Conservation (phyloP, 2,329 filamentous ascomycete species). For the Herpotrichia juniperi region DNA sequence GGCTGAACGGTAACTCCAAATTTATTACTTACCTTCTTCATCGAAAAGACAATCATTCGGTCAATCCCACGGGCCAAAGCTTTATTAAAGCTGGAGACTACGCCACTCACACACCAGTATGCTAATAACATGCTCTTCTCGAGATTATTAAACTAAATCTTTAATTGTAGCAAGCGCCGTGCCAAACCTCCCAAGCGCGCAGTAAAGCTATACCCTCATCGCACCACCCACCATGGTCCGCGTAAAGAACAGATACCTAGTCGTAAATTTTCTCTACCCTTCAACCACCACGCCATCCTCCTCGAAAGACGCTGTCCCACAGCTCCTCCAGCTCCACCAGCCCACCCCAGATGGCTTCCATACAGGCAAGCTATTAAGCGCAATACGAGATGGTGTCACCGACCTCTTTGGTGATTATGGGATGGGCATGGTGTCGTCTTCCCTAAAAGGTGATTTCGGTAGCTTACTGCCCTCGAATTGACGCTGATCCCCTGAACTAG, state of each 20-base stretch:
- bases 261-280: conserved; percentile 93
- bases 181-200: neutral
- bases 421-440: conserved; percentile 72
- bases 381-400: conserved; percentile 57
- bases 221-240: conserved; percentile 76
- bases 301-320: conserved; percentile 54
- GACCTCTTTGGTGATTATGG: conserved; percentile 77
- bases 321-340: conserved; percentile 74
- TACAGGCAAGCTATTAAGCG: conserved; percentile 67
- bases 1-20: conserved; percentile 5
- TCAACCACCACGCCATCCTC: conserved; percentile 52
- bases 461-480: neutral
- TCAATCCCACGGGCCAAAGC: no score
- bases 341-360: conserved; percentile 78
- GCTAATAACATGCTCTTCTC: no score
- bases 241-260: conserved; percentile 92
- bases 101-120: no score
- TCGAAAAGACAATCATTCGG: neutral
- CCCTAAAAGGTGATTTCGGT: conserved; percentile 64
- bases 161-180: neutral
- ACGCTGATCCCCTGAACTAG: conserved; percentile 49
- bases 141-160: no score
- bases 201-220: no score
- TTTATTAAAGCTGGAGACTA: no score
- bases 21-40: conserved; percentile 1